These are phyloP conservation scores for Fennellomyces sp. DNA, from an alignment of 371 early-diverging fungal species.

Conservation along the genomic window DNA sequence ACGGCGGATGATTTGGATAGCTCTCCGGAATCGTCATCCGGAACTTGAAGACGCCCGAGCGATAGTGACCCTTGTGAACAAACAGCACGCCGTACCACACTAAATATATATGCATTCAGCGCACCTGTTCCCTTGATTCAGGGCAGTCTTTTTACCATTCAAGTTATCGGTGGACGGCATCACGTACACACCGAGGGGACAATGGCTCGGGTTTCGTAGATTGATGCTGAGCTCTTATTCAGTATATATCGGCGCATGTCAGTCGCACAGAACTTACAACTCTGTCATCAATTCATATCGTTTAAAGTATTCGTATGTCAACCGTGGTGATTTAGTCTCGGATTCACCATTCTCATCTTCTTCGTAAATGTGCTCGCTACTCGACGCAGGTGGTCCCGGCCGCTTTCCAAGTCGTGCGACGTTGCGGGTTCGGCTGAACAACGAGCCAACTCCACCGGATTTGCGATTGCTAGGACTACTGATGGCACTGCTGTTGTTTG, in stretches of 20 bases:
- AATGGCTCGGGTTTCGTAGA: slow-evolving; percentile 75
- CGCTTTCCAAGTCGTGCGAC: not conserved
- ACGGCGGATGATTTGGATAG: slow-evolving; percentile 85
- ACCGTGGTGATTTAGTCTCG: slow-evolving; percentile 7
- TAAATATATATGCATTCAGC: slow-evolving; percentile 14
- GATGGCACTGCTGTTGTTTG: not conserved
- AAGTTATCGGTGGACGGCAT: slow-evolving; percentile 82
- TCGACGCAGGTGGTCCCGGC: not conserved
- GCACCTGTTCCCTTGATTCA: not conserved
- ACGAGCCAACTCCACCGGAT: slow-evolving; percentile 43
- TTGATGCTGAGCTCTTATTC: too few species aligned
- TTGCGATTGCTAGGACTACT: not conserved
- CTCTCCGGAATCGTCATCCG: slow-evolving; percentile 83
- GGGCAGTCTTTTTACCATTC: slow-evolving; percentile 54
- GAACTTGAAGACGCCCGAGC: slow-evolving; percentile 94
- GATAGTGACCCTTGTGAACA: slow-evolving; percentile 89
- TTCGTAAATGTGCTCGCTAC: not conserved
- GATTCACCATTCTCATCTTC: slow-evolving; percentile 13
- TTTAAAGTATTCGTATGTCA: slow-evolving; percentile 17
- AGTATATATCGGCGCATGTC: too few species aligned
- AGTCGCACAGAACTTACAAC: slow-evolving; percentile 23
- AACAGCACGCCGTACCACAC: slow-evolving; percentile 88
- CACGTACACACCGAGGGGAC: slow-evolving; percentile 85
- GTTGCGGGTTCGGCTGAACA: not conserved
- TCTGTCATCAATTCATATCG: slow-evolving; percentile 23